phyloP scores from a whole-genome alignment of 202 grass and related monocot species.

The Panicum virgatum region DNA sequence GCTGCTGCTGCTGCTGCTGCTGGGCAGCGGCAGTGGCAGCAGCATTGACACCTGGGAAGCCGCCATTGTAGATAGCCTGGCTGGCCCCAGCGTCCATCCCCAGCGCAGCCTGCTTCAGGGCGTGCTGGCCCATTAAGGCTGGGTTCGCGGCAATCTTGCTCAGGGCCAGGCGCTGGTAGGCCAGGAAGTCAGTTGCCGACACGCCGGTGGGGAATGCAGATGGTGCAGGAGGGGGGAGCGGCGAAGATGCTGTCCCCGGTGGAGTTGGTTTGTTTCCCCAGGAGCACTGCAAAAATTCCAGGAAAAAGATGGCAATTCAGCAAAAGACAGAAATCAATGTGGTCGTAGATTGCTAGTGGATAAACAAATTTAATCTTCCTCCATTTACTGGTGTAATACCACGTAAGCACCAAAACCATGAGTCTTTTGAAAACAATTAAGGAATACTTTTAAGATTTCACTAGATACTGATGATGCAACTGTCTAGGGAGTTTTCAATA shows the following conservation, averaged over 20 bases:
- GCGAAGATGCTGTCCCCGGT: conserved; percentile 65
- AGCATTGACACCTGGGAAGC: conserved; percentile 60
- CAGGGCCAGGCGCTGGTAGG: conserved; percentile 75
- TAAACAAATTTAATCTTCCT: not conserved
- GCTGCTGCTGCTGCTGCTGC: conserved; percentile 52
- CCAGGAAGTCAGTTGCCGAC: conserved; percentile 63
- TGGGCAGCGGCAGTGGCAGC: not conserved
- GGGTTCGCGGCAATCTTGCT: conserved; percentile 70
- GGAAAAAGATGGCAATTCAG: not conserved
- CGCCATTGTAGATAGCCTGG: conserved; percentile 71
- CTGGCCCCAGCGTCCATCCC: conserved; percentile 67
- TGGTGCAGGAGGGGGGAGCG: conserved; percentile 65
- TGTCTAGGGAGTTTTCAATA: not conserved
- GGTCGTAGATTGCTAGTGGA: not conserved
- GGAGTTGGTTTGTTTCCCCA: conserved; percentile 96
- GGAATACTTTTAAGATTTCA: not conserved
- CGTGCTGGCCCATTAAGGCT: conserved; percentile 64
- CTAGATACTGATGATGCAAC: not conserved
- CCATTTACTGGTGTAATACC: not conserved
- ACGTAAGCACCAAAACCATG: not conserved
- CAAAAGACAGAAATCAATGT: not conserved
- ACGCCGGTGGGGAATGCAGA: conserved; percentile 51
- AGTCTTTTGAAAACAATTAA: not conserved
- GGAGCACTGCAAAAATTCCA: conserved; percentile 61
- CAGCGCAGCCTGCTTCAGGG: conserved; percentile 62